A percentile compares a stretch with the other conserved stretches of the same genome.
These are phyloP conservation scores for Claviceps sp. DNA, from an alignment of 2,329 filamentous ascomycete genomes.

Conservation along the genomic window DNA sequence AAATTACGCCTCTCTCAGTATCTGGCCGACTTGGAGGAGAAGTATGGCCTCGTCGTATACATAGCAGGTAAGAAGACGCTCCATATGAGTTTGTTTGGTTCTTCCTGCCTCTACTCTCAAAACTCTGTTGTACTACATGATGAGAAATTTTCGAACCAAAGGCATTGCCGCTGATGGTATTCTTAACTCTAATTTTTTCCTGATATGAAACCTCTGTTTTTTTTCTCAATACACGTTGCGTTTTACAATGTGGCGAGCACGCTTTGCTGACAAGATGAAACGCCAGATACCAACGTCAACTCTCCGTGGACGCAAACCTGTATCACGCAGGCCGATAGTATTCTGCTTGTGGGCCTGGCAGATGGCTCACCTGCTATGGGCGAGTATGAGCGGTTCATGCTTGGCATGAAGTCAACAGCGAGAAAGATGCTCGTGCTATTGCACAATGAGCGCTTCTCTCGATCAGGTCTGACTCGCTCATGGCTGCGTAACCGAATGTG, in stretches of 20 bases:
- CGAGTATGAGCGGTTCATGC: conserved; percentile 89
- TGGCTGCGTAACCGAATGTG: conserved; percentile 91
- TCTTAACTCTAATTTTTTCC: conserved; percentile 58
- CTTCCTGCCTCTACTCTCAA: not conserved
- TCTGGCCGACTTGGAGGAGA: conserved; percentile 90
- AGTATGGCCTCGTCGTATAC: conserved; percentile 90
- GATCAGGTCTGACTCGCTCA: conserved; percentile 68
- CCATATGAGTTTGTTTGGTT: not conserved
- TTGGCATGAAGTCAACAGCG: conserved; percentile 95
- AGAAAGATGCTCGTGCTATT: conserved; percentile 84
- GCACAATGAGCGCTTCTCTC: conserved; percentile 78
- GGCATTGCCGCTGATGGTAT: conserved; percentile 40
- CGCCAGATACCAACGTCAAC: conserved; percentile 79
- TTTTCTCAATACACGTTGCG: conserved; percentile 4
- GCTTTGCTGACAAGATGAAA: conserved; percentile 15
- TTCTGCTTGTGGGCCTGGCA: conserved; percentile 79
- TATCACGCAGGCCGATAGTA: conserved; percentile 92
- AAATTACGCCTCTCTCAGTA: conserved; percentile 94
- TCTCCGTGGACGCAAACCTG: conserved; percentile 98
- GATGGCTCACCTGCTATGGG: conserved; percentile 84
- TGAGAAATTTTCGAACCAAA: conserved; percentile 38
- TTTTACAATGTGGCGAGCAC: not conserved
- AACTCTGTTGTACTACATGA: conserved; percentile 23
- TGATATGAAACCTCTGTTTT: conserved; percentile 25
- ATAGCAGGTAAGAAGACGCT: conserved; percentile 50